A percentile compares a stretch with the other conserved stretches of the same genome.
Evolutionary conservation across 306 rosid genomes (phyloP).

Genomic region (cucumber (Cucumis sativus)): DNA sequence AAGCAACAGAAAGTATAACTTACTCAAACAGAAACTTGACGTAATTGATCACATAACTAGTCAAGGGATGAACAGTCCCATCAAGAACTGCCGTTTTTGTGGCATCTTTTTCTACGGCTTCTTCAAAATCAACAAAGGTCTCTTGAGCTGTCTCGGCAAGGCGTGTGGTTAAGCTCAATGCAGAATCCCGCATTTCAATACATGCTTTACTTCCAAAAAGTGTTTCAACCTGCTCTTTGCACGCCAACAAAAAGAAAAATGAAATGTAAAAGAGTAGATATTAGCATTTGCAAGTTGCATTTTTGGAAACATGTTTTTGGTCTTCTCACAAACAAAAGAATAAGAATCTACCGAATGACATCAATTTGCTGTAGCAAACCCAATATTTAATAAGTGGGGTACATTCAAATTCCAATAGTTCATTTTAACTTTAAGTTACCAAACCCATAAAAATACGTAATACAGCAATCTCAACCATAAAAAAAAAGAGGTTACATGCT

Average conservation of each 20-base stretch:
- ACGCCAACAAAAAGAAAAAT: background rate
- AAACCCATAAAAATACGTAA: background rate
- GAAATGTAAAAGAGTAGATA: background rate
- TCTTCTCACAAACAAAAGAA: background rate
- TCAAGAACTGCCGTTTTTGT: conserved; percentile 88
- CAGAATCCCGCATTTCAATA: conserved; percentile 70
- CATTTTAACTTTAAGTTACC: background rate
- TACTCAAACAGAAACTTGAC: conserved; percentile 83
- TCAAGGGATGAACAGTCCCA: conserved; percentile 96
- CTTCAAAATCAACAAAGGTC: conserved; percentile 92
- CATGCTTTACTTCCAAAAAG: conserved; percentile 68
- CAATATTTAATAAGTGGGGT: background rate
- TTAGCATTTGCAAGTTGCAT: background rate
- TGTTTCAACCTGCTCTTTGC: conserved; percentile 34
- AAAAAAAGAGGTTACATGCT: background rate
- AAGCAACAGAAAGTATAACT: conserved; percentile 23
- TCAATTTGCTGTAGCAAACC: background rate
- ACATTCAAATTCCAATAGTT: background rate
- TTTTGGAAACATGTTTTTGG: background rate
- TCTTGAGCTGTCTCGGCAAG: conserved; percentile 96
- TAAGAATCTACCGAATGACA: background rate
- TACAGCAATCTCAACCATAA: too few species aligned
- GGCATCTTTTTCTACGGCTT: conserved; percentile 95
- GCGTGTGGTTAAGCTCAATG: conserved; percentile 55
- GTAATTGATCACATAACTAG: conserved; percentile 93